Conservation (phyloP, 805 yeast species). For the Cyberlindnera sargentensis region DNA sequence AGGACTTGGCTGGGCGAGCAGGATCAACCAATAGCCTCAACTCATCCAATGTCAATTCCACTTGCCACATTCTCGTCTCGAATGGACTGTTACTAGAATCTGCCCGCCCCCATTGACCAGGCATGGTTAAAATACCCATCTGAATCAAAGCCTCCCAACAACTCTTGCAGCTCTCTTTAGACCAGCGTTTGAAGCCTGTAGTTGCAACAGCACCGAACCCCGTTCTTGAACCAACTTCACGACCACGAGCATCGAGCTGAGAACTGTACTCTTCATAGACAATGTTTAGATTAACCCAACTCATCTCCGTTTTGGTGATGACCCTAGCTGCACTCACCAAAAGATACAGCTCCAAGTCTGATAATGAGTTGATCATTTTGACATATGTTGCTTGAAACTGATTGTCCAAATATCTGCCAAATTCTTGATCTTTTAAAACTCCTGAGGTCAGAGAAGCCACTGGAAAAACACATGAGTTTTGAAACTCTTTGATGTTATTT, state of each 20-base stretch:
- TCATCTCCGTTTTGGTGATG: slow-evolving; percentile 47
- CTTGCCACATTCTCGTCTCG: slow-evolving; percentile 23
- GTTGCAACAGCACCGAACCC: slow-evolving; percentile 20
- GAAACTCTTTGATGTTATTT: slow-evolving; percentile 48
- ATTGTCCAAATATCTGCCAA: slow-evolving; percentile 24
- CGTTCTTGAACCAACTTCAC: slow-evolving; percentile 25
- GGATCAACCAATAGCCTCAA: slow-evolving; percentile 13
- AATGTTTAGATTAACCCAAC: slow-evolving; percentile 65
- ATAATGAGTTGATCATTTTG: slow-evolving; percentile 33
- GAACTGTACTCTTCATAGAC: slow-evolving; percentile 69
- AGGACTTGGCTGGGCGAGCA: slow-evolving; percentile 15
- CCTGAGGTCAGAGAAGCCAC: slow-evolving; percentile 27
- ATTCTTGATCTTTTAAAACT: slow-evolving; percentile 13
- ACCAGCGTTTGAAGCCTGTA: slow-evolving; percentile 48
- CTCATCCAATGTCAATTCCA: slow-evolving; percentile 23
- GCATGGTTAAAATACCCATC: slow-evolving; percentile 14
- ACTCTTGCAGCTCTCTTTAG: slow-evolving; percentile 49
- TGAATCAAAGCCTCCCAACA: slow-evolving; percentile 65
- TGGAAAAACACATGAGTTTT: slow-evolving; percentile 36
- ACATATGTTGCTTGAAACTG: slow-evolving; percentile 21
- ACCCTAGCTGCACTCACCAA: slow-evolving; percentile 73
- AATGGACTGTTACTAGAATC: slow-evolving; percentile 14
- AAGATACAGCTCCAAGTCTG: slow-evolving; percentile 66
- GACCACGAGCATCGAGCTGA: slow-evolving; percentile 40
- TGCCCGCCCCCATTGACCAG: slow-evolving; percentile 4